Conservation (phyloP, 352 stramenopile species). For the Pythium brassicae region DNA sequence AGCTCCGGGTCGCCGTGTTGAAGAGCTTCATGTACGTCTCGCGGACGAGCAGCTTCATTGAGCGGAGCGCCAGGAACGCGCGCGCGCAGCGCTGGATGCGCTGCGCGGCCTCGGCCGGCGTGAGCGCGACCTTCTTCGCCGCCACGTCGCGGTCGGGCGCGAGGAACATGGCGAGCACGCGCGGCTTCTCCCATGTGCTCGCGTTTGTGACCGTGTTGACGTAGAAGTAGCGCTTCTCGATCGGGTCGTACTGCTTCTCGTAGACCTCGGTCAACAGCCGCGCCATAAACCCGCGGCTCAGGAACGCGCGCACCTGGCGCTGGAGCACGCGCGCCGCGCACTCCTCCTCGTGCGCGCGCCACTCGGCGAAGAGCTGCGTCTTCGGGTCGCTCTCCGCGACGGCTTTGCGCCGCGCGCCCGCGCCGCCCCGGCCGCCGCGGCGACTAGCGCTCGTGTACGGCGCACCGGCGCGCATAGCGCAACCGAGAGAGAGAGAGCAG, state of each 20-base stretch:
- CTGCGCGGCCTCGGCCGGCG: constrained; percentile 28
- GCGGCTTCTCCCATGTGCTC: constrained; percentile 53
- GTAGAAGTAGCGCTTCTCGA: constrained; percentile 58
- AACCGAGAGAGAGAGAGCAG: too few relatives aligned
- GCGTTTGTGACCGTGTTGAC: constrained; percentile 64
- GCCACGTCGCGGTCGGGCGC: constrained; percentile 13
- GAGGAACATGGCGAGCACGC: constrained; percentile 41
- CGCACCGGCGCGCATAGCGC: constrained; percentile 5
- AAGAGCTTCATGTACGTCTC: constrained; percentile 82
- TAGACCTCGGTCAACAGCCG: constrained; percentile 41
- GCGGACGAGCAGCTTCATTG: constrained; percentile 39
- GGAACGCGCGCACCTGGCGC: constrained; percentile 25
- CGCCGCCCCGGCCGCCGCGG: constrained; percentile 20
- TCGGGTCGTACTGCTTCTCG: constrained; percentile 56
- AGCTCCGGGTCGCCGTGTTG: constrained; percentile 34
- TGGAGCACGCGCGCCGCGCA: constrained; percentile 45
- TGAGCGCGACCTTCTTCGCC: constrained; percentile 11
- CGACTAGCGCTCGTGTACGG: constrained; percentile 11
- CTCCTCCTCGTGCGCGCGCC: constrained; percentile 52
- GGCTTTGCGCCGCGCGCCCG: constrained; percentile 21
- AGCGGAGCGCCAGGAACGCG: constrained; percentile 30
- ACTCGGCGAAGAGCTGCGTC: constrained; percentile 48
- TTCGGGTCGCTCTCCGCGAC: constrained; percentile 17
- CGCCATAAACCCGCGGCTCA: constrained; percentile 36
- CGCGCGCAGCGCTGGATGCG: constrained; percentile 46